Evolutionary conservation across 169 alveolate genomes (phyloP), one percentile per base, ranked within the genome.

Genomic region (Cryptosporidium ubiquitum): DNA sequence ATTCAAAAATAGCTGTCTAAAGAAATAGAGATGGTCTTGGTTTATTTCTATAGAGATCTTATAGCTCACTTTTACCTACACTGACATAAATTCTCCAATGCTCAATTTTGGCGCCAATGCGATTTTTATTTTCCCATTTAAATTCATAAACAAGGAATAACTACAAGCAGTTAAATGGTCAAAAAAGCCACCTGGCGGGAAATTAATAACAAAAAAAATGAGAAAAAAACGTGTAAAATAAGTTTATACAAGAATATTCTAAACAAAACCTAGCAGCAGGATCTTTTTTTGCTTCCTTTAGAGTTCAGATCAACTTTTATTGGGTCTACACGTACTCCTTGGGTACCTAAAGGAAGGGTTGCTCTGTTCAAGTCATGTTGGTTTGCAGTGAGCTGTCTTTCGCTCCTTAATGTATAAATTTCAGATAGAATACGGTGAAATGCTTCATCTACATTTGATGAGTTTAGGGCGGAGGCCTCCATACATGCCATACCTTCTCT

Each of bases 401-500:
- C 84, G 12, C 91, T 84, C 37, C 85, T 49, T 35, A 69, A 14
- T n/a, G 91, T 94, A 75, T 94, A 85, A 47, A 94, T 94, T 89
- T 89, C 93, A 84, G 93, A 91, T 35, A 94, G 74, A 55, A 94
- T 85, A 39, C 92, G 93, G 66, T 84, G 92, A 93, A 98, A 98
- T 3, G 99, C 99, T 55, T 91, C 69, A 57, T 97, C 99, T 9
- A 98, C 99, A 91, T 98, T 98, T 23, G 97, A 94, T n/a, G 97
- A 92, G 60, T 96, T 98, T 26, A 98, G 93, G 68, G 99, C 99
- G 0, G 99, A 96, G 26, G 99, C 97, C 92, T 98, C 99, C 44
- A 98, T 95, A 91, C 96, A 97, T 16, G 96, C 95, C 35, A 98
- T 92, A 47, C 96, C 95, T 86, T 97, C 96, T 68, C 95, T 93